Evolutionary conservation across 352 stramenopile genomes (phyloP), one percentile per base, ranked within the genome.

Genomic region (Phytophthora meadii): DNA sequence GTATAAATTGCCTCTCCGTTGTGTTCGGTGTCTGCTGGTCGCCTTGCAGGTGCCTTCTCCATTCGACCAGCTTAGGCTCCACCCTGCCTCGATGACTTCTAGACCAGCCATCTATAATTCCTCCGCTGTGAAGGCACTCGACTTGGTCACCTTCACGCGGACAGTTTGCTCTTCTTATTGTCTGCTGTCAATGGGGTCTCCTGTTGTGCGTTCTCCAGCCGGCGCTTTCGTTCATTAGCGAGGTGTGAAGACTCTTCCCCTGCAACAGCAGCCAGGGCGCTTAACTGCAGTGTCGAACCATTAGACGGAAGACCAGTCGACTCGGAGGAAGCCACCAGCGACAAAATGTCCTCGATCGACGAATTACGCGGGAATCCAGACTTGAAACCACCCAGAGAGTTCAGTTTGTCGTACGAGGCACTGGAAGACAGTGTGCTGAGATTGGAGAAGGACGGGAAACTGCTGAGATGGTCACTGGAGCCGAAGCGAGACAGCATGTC

Each of bases 341-440:
- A 95, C 47, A 95, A 58, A 66, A 95, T 95, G 55, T 95, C 87
- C 57, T 95, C 87, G 41, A 95, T 93, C 12, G 87, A 95, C 19
- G 87, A 95, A 67, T 94, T 94, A 28, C 86, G 86, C 14, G 86
- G 86, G 51, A 94, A 92, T 4, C 70, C 61, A 42, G 77, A 80
- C 49, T 79, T 85, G 59, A 76, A 77, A 9, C 70, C 62, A 47
- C 67, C 71, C 19, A 95, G 65, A 0, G 74, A 72, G 50, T 72
- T 91, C 15, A 95, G 64, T 55, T 93, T 95, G 54, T 89, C 84
- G 61, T 84, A 93, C 28, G 87, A 95, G 8, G 77, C 79, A 34
- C 84, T 91, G 2, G 82, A 76, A 8, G 81, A 86, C 8, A 94
- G 54, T 7, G 72, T 67, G 24, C 79, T 83, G 28, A 94, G 70